phyloP scores from a whole-genome alignment of 2,329 filamentous ascomycete genomes.

The Trichoderma guizhouense region DNA sequence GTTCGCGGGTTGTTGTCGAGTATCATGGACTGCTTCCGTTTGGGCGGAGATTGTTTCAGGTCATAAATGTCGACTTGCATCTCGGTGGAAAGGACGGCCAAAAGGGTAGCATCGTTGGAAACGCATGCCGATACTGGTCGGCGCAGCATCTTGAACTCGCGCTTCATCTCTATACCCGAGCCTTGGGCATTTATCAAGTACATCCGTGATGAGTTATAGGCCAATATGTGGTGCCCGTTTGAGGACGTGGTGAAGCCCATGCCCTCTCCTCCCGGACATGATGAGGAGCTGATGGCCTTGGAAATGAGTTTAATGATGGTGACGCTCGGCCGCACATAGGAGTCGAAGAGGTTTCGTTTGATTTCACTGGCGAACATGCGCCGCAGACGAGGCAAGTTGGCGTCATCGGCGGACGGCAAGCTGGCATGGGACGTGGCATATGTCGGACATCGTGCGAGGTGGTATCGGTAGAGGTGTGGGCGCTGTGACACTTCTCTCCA shows the following conservation, averaged over 20 bases:
- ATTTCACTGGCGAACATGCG: conserved; percentile 65
- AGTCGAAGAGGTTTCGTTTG: conserved; percentile 74
- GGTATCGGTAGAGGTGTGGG: conserved; percentile 59
- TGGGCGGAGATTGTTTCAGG: conserved; percentile 60
- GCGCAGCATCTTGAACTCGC: conserved; percentile 76
- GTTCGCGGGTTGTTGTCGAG: conserved; percentile 75
- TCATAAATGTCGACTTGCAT: conserved; percentile 87
- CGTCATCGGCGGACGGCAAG: conserved; percentile 39
- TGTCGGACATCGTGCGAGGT: conserved; percentile 59
- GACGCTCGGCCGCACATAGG: conserved; percentile 65
- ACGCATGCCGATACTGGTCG: conserved; percentile 75
- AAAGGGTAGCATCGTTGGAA: conserved; percentile 69
- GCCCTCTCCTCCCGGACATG: conserved; percentile 77
- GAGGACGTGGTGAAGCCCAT: conserved; percentile 81
- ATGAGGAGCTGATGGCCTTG: conserved; percentile 78
- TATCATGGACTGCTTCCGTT: conserved; percentile 69
- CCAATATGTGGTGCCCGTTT: conserved; percentile 69
- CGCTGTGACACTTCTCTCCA: conserved; percentile 64
- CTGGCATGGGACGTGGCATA: conserved; percentile 50
- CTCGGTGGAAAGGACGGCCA: conserved; percentile 77
- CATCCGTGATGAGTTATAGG: conserved; percentile 81
- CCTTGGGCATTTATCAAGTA: conserved; percentile 69
- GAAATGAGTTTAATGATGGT: conserved; percentile 78
- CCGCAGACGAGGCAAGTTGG: conserved; percentile 59
- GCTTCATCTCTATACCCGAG: conserved; percentile 59